Conservation (phyloP, 257 asterid genomes). For the Solanum lycopersicoides region DNA sequence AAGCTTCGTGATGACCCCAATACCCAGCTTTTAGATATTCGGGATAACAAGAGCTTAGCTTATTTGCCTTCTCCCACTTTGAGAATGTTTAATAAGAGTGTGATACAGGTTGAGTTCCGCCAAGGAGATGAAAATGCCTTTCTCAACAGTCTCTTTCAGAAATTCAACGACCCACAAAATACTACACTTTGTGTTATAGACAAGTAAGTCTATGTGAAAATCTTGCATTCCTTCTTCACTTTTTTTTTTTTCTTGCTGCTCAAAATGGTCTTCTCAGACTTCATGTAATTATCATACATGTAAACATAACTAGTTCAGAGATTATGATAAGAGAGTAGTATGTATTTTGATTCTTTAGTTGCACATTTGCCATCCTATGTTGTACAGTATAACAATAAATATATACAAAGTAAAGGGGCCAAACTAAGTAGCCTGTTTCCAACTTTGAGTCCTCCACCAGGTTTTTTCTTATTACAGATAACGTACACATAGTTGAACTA, state of each 20-base stretch:
- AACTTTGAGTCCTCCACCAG: background rate
- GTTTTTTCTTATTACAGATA: no score
- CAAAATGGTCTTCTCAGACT: background rate
- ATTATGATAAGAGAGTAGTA: background rate
- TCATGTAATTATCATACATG: background rate
- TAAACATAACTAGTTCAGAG: background rate
- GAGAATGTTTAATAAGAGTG: constrained; percentile 55
- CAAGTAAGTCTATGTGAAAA: constrained; percentile 44
- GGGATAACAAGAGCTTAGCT: constrained; percentile 63
- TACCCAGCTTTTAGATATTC: constrained; percentile 65
- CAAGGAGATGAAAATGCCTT: constrained; percentile 75
- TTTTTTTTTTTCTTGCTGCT: background rate
- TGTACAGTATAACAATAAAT: background rate
- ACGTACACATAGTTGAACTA: no score
- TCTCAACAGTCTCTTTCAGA: constrained; percentile 49
- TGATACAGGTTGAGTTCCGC: constrained; percentile 53
- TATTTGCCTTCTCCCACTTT: constrained; percentile 65
- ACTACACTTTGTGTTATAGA: constrained; percentile 65
- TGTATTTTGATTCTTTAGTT: background rate
- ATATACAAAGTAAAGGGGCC: background rate
- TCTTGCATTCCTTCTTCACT: background rate
- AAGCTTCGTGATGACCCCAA: constrained; percentile 72
- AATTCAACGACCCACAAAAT: constrained; percentile 42
- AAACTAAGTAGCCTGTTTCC: background rate
- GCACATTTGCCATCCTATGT: background rate